Evolutionary conservation across 202 grass and related monocot species (phyloP).

Genomic region (Eragrostis tef): DNA sequence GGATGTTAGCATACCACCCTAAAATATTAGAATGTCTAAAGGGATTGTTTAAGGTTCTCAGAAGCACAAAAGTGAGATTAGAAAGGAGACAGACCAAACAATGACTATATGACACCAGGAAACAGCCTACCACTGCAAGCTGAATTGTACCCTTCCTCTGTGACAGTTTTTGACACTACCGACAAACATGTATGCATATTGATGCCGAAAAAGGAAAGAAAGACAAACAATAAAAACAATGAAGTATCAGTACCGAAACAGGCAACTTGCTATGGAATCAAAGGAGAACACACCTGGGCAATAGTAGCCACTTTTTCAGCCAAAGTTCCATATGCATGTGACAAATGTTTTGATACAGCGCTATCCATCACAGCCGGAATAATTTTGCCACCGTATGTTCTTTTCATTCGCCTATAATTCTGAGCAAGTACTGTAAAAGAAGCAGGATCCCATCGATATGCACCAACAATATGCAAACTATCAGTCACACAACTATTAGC

Average conservation of each 20-base stretch:
- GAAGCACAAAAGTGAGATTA: neutral
- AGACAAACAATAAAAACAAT: neutral
- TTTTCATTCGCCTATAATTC: conserved; percentile 88
- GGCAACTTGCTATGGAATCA: neutral
- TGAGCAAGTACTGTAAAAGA: conserved; percentile 82
- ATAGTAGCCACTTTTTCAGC: conserved; percentile 82
- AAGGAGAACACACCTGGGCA: conserved; percentile 69
- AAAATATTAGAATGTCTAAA: neutral
- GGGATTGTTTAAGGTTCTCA: neutral
- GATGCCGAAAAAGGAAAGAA: neutral
- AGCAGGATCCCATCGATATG: conserved; percentile 82
- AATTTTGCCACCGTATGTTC: conserved; percentile 73
- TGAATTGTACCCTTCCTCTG: neutral
- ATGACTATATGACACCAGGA: neutral
- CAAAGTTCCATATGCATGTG: conserved; percentile 87
- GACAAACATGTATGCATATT: neutral
- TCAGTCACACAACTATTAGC: conserved; percentile 85
- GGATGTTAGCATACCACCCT: too few relatives aligned
- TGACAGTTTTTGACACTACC: neutral
- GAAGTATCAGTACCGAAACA: neutral
- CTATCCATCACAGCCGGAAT: conserved; percentile 92
- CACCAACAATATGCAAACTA: conserved; percentile 74
- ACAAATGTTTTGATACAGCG: conserved; percentile 83
- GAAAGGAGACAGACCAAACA: neutral
- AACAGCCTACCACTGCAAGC: neutral